phyloP scores from a whole-genome alignment of 306 rosid species.

The Prunus davidiana region DNA sequence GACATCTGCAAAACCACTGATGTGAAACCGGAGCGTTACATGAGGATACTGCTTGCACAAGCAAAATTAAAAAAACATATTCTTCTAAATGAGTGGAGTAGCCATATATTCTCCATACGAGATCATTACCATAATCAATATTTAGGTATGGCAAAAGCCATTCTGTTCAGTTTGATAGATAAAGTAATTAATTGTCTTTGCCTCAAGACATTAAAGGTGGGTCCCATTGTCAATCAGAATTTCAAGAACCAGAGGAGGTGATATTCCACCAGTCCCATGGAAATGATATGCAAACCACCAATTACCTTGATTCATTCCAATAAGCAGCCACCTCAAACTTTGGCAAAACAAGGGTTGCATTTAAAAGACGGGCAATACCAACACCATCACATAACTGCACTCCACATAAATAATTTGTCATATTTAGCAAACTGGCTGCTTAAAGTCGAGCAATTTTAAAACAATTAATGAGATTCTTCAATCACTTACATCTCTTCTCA shows the following conservation, averaged over 20 bases:
- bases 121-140: background rate
- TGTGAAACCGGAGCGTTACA: slow-evolving; percentile 26
- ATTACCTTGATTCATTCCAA: slow-evolving; percentile 91
- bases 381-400: slow-evolving; percentile 93
- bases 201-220: background rate
- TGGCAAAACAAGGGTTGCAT: slow-evolving; percentile 82
- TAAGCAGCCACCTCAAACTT: slow-evolving; percentile 95
- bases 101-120: background rate
- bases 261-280: background rate
- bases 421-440: slow-evolving; percentile 22
- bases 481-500: slow-evolving; percentile 88
- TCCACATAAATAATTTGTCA: slow-evolving; percentile 14
- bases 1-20: slow-evolving; percentile 90
- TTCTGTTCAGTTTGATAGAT: background rate
- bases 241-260: background rate
- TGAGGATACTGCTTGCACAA: background rate
- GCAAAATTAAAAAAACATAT: background rate
- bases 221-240: background rate
- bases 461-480: slow-evolving; percentile 8
- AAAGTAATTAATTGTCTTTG: background rate
- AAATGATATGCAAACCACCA: background rate
- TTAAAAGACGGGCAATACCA: slow-evolving; percentile 77
- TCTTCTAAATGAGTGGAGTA: background rate
- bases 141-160: background rate
- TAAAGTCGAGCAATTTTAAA: background rate